Evolutionary conservation across 2,329 filamentous ascomycete genomes (phyloP), one percentile per base, ranked within the genome.

Genomic region (Clonostachys rhizophaga): DNA sequence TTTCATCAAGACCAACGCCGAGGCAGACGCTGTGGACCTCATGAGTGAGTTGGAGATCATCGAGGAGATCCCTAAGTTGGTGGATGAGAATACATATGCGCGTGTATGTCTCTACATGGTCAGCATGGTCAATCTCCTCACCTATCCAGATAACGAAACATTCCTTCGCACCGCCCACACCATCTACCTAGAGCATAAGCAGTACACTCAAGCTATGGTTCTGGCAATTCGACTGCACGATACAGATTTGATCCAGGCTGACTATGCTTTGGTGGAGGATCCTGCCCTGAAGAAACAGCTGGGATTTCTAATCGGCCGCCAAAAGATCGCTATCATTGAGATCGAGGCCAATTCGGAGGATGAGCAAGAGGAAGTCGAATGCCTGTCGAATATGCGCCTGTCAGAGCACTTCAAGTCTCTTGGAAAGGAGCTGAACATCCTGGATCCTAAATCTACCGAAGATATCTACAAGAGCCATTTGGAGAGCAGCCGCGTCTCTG

Each of bases 401-500:
- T 85, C 91, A 2, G 89, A 95, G 53, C 87, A 97, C 68, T 99
- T 96, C 79, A 95, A 95, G 69, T 83, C 87, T 6, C 75, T 99
- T 34, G 95, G 86, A 49, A 96, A 96, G 70, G 94, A 99, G 66
- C 78, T 99, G 46, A 97, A 99, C 67, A 92, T 99, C 45, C 75
- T 97, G 40, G 94, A 99, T 53, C 94, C 94, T 35, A 97, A 96
- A 74, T 89, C 89, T 40, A 95, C 92, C 0, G 94, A 99, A 64
- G 95, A 99, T 60, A 99, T 99, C 59, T 99, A 99, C 80, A 99
- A 99, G 76, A 96, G 91, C 62, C 94, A 99, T 68, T 80, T 99
- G 6, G 94, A 99, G 70, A 97, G 89, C 71, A 95, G 86, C 58
- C 83, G 95, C 51, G 94, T 95, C 46, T 89, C 90, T 20, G 91